Evolutionary conservation across 202 grass and related monocot genomes (phyloP).

Genomic region (Elaeis oleifera): DNA sequence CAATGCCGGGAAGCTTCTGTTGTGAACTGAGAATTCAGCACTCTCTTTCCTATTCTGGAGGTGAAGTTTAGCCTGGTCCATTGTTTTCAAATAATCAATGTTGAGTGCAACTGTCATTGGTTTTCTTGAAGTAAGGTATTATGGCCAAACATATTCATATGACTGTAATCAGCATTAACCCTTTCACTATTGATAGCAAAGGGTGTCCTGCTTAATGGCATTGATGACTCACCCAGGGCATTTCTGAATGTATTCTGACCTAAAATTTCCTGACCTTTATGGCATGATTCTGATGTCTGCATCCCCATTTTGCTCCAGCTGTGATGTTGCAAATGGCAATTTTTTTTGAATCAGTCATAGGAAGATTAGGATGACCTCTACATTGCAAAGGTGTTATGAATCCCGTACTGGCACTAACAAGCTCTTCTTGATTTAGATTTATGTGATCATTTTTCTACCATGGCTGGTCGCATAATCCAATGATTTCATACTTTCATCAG

Average conservation of each 20-base stretch:
- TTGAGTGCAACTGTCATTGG: not conserved
- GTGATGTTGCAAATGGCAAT: conserved; percentile 5
- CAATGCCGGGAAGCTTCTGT: not conserved
- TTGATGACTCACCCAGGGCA: conserved; percentile 16
- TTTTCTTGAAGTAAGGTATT: conserved; percentile 22
- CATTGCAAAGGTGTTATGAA: conserved; percentile 25
- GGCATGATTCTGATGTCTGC: conserved; percentile 27
- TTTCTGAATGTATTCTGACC: conserved; percentile 32
- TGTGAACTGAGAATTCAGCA: not conserved
- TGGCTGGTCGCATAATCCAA: conserved; percentile 4
- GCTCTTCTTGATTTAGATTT: conserved; percentile 17
- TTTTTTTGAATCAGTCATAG: conserved; percentile 15
- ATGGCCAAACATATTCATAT: conserved; percentile 23
- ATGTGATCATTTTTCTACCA: conserved; percentile 3
- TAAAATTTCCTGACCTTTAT: conserved; percentile 6
- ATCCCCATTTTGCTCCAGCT: conserved; percentile 20
- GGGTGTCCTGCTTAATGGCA: conserved; percentile 15
- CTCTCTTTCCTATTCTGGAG: conserved; percentile 19
- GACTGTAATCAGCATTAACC: conserved; percentile 25
- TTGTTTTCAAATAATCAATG: not conserved
- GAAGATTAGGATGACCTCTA: conserved; percentile 8
- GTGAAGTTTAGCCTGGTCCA: conserved; percentile 9
- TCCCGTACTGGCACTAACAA: conserved; percentile 23
- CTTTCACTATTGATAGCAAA: conserved; percentile 21
- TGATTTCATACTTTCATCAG: conserved; percentile 17